Conservation (phyloP, 1,139 yeast genomes). For the Kodamaea alishanica region DNA sequence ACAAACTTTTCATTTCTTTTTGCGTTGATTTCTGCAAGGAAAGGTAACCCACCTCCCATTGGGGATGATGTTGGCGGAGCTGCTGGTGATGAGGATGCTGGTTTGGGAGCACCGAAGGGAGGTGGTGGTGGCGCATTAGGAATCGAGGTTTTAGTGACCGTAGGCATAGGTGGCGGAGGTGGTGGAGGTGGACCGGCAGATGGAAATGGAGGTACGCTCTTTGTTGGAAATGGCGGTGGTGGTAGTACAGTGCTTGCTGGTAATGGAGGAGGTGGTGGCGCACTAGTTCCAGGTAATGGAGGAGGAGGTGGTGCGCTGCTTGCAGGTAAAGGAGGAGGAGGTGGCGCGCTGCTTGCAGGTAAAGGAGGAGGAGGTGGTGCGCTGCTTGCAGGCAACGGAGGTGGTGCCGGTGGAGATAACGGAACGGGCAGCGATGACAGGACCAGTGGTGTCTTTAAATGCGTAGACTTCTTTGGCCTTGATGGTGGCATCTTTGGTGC, state of each 20-base stretch:
- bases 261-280: conserved; percentile 17
- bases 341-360: conserved; percentile 17
- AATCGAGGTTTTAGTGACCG: conserved; percentile 10
- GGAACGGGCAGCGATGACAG: conserved; percentile 4
- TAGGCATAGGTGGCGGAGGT: conserved; percentile 11
- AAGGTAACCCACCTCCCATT: conserved; percentile 34
- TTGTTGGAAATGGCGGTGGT: conserved; percentile 17
- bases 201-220: conserved; percentile 19
- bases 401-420: conserved; percentile 14
- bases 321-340: conserved; percentile 14
- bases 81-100: conserved; percentile 15
- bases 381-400: conserved; percentile 14
- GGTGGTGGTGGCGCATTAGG: conserved; percentile 24
- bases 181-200: conserved; percentile 9
- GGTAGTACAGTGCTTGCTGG: conserved; percentile 17
- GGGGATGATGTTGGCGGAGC: conserved; percentile 15
- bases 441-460: conserved; percentile 19
- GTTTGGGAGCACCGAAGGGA: conserved; percentile 12
- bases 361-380: conserved; percentile 20
- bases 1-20: conserved; percentile 36
- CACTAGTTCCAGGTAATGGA: conserved; percentile 17
- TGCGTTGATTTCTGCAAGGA: conserved; percentile 41
- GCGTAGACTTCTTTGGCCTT: conserved; percentile 31
- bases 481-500: conserved; percentile 27
- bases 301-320: conserved; percentile 16